Percentiles rank a stretch among this genome's conserved stretches.
These are phyloP conservation scores for Sporothrix schenckii DNA, from an alignment of 2,329 filamentous ascomycete genomes.

Conservation along the genomic window DNA sequence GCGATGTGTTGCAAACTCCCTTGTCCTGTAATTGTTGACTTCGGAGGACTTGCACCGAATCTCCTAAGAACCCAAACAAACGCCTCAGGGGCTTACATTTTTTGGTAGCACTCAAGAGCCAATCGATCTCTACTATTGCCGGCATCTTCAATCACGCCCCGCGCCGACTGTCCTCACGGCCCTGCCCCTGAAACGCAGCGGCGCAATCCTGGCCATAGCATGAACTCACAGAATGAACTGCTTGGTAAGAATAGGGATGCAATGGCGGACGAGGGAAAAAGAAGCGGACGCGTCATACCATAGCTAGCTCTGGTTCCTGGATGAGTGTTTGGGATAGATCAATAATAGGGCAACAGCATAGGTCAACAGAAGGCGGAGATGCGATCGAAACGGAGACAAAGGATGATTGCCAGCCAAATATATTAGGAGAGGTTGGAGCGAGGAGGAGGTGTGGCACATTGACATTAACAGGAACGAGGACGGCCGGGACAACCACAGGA, in stretches of 20 bases:
- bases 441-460: not conserved
- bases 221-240: not conserved
- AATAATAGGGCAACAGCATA: not conserved
- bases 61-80: not conserved
- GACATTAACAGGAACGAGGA: not conserved
- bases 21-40: not conserved
- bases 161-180: not conserved
- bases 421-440: not conserved
- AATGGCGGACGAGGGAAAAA: not conserved
- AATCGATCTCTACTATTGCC: not conserved
- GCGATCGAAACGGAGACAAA: not conserved
- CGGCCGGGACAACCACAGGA: not conserved
- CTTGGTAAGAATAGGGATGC: not conserved
- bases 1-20: not conserved
- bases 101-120: not conserved
- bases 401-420: not conserved
- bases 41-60: slow-evolving; percentile 1
- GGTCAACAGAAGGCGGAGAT: not conserved
- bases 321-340: slow-evolving; percentile 18
- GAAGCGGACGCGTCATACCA: not conserved
- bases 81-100: not conserved
- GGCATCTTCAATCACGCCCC: not conserved
- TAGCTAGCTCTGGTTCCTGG: slow-evolving; percentile 1
- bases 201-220: not conserved
- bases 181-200: slow-evolving; percentile 8